Evolutionary conservation across 2,329 filamentous ascomycete genomes (phyloP), one percentile per base, ranked within the genome.

Genomic region (Neurospora sp.): DNA sequence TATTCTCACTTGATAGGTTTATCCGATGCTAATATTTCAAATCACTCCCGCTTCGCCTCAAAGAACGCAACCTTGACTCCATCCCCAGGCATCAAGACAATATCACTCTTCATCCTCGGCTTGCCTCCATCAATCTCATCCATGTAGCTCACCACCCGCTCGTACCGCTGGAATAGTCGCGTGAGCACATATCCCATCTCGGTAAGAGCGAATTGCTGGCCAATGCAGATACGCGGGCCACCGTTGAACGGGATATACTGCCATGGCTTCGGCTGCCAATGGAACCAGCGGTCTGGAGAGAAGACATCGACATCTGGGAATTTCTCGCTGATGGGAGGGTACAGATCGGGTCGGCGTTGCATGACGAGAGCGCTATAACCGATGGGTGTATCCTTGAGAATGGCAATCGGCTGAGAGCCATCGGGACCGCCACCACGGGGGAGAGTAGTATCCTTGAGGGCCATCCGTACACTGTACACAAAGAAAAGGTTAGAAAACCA

Each of bases 191-290:
- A 94, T 38, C 82, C 82, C 82, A 91, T 91, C 82, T 94, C 91
- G 0, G 91, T 93, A 66, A 94, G 80, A 15, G 92, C 92, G 78
- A 93, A 95, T 79, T 95, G 91, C 83, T 95, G 91, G 1, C 91
- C 91, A 71, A 93, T 87, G 79, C 91, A 92, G 76, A 92, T 91
- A 39, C 91, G 82, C 62, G 91, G 89, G 0, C 90, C 91, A 11
- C 89, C 89, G 77, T 92, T 93, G 79, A 93, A 93, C 4, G 91
- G 91, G 58, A 93, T 85, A 77, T 91, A 93, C 72, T 89, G 85
- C 87, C 90, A 92, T 0, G 87, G 86, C 76, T 85, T 86, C 0
- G 89, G 89, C 76, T 88, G 85, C 85, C 87, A 87, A 73, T 79
- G 72, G 67, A 79, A 80, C 91, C 91, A 93, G 70, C 91, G 83